Evolutionary conservation across 2,329 filamentous ascomycete species (phyloP).

Genomic region (Aspergillus uvarum): DNA sequence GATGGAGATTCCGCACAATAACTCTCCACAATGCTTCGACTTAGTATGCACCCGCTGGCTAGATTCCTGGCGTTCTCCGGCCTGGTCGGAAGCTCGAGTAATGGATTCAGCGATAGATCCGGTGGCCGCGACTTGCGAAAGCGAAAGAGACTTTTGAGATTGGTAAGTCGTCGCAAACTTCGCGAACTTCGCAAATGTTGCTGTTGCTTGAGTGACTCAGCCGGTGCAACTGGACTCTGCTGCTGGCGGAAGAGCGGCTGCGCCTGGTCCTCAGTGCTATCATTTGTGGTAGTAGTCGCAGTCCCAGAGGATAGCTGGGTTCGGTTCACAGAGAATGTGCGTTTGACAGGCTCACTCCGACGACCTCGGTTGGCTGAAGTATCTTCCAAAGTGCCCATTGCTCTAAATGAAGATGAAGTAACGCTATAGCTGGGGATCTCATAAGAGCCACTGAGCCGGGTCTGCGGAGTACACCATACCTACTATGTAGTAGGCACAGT

Average conservation of each 20-base stretch:
- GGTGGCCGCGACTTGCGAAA: constrained; percentile 14
- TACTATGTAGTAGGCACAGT: background rate
- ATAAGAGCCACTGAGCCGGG: background rate
- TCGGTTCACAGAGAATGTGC: background rate
- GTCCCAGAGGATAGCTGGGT: background rate
- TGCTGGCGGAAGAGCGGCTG: background rate
- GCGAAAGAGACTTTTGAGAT: constrained; percentile 20
- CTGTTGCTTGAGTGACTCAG: background rate
- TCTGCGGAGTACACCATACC: background rate
- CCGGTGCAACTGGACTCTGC: background rate
- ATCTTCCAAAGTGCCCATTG: background rate
- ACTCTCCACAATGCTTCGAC: background rate
- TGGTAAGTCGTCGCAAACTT: constrained; percentile 16
- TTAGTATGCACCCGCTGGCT: too few species aligned
- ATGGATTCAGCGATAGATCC: background rate
- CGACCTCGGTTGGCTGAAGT: background rate
- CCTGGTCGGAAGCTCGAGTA: background rate
- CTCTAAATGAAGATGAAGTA: background rate
- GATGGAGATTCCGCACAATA: background rate
- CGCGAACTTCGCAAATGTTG: constrained; percentile 3
- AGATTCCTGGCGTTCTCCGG: background rate
- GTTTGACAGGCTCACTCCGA: background rate
- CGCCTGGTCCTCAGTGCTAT: background rate
- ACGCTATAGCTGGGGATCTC: too few species aligned
- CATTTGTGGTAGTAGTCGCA: background rate